Conservation (phyloP, 1,139 yeast species). For the Pichia sp. region DNA sequence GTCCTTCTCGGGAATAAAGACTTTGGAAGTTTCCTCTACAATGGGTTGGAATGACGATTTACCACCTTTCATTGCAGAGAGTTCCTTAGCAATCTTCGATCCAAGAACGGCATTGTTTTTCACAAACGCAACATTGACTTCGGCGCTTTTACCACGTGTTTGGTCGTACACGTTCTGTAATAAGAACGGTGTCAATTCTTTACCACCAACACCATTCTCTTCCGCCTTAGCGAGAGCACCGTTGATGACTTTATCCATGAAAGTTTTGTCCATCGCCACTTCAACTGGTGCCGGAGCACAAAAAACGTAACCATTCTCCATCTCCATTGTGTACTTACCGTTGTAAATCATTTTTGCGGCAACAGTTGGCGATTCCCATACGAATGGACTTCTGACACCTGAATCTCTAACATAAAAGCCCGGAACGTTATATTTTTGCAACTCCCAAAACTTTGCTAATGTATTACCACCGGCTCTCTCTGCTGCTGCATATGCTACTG, state of each 20-base stretch:
- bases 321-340: conserved; percentile 43
- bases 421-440: conserved; percentile 45
- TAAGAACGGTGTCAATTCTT: conserved; percentile 73
- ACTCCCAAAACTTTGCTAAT: conserved; percentile 8
- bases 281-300: conserved; percentile 78
- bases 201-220: conserved; percentile 52
- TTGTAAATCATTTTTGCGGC: conserved; percentile 58
- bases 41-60: neutral
- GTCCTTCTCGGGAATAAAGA: neutral
- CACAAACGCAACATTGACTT: conserved; percentile 69
- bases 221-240: conserved; percentile 55
- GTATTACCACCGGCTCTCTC: neutral
- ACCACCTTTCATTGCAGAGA: conserved; percentile 35
- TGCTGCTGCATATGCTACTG: neutral
- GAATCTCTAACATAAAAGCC: conserved; percentile 80
- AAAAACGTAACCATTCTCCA: conserved; percentile 64
- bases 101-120: conserved; percentile 69
- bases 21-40: neutral
- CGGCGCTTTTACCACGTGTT: conserved; percentile 65
- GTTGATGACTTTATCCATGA: conserved; percentile 50
- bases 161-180: conserved; percentile 55
- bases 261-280: conserved; percentile 47
- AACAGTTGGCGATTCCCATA: conserved; percentile 41
- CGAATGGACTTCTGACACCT: conserved; percentile 64
- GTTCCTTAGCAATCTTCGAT: conserved; percentile 54